Base-by-base conservation (phyloP, 208 protist species). In the Wallacemonas sp. region DNA sequence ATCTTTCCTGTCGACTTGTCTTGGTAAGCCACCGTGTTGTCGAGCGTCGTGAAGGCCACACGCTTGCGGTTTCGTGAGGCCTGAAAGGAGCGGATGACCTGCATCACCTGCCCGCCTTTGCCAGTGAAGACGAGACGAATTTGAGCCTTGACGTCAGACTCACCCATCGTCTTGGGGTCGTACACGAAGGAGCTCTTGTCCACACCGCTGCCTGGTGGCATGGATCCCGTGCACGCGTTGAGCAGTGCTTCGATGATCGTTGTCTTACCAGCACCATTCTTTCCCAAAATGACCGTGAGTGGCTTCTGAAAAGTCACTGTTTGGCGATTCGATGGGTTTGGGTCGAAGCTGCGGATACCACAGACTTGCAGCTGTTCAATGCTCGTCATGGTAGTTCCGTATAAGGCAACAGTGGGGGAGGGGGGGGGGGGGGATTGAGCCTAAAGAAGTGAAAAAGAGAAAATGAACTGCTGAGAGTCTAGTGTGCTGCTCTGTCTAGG, bases 181-280 rank as follows among this genome's bases (percentile, higher is more conserved):
- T 99, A 97, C 8, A 99, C 84, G 66, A 99, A 99, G 26, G 88
- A 92, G 88, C 88, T 67, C 88, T 98, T 86, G 66, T 98, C 69
- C 17, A 78, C 64, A 26, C 90, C 88, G 21, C 88, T 94, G 45
- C 98, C 96, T 0, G 98, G 97, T 17, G 98, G 98, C 80, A 99
- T 91, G 21, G 96, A 88, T 11, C 98, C 98, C 1, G 98, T 99
- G 39, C 88, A 96, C 38, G 96, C 96, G 75, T 98, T 99, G 38
- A 98, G 91, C 49, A 99, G 73, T 24, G 95, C 96, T 79, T 99
- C 98, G 70, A 99, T 99, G 62, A 99, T 98, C 8, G 98, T 99
- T 67, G 93, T 98, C 92, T 95, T 99, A 84, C 76, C 98, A 11
- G 94, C 88, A 26, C 99, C 98, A 84, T 99, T 99, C 22, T 84